Percentiles rank a stretch among this genome's conserved stretches.
These are phyloP conservation scores for Stentor roeselii DNA, from an alignment of 73 alveolate species.

Conservation along the genomic window DNA sequence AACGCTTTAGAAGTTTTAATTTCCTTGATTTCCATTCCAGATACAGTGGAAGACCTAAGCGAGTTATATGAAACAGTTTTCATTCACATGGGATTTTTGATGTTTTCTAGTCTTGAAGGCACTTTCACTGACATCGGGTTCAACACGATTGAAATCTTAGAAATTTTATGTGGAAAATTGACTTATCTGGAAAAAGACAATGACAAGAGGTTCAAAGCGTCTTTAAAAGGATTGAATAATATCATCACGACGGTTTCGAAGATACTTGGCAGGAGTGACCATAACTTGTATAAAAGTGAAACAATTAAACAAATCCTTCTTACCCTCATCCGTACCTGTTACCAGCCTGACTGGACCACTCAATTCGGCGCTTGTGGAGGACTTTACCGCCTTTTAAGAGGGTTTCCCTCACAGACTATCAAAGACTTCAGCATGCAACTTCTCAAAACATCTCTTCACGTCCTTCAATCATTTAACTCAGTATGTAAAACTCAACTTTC, in stretches of 20 bases:
- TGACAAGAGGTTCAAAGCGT: constrained; percentile 2
- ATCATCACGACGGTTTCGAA: not conserved
- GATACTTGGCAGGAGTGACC: not conserved
- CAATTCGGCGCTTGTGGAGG: constrained; percentile 30
- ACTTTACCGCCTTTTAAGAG: not conserved
- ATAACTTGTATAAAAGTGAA: not conserved
- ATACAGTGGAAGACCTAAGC: constrained; percentile 5
- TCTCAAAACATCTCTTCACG: constrained; percentile 5
- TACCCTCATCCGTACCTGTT: not conserved
- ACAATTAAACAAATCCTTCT: not conserved
- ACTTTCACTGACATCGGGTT: not conserved
- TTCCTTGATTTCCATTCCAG: constrained; percentile 4
- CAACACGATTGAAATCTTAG: constrained; percentile 1
- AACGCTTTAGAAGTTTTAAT: constrained; percentile 13
- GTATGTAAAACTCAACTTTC: not conserved
- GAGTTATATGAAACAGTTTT: constrained; percentile 20
- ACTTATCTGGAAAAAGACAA: not conserved
- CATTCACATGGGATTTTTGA: not conserved
- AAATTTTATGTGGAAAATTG: constrained; percentile 8
- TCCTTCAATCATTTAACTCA: not conserved
- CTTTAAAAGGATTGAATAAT: constrained; percentile 2
- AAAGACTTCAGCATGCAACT: not conserved
- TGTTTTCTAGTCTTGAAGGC: constrained; percentile 14
- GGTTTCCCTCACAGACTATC: not conserved
- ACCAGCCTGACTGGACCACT: constrained; percentile 1